Percentiles rank a stretch among this genome's conserved stretches.
phyloP scores from a whole-genome alignment of 495 filamentous ascomycete genomes.

The Clavariopsis aquatica region DNA sequence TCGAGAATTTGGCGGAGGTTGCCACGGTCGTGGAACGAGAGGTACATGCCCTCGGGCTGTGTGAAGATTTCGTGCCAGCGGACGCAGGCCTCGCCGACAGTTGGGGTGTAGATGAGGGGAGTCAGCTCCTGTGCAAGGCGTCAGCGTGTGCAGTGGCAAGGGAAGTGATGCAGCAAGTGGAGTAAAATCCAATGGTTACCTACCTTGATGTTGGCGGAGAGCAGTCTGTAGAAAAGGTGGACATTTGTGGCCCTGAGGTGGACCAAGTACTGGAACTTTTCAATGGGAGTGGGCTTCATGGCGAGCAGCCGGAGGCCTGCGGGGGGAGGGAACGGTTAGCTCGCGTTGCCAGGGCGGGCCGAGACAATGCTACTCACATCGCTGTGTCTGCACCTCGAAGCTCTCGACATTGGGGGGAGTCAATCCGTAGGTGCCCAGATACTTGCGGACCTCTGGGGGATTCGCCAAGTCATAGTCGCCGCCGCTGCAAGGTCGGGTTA shows the following conservation, averaged over 20 bases:
- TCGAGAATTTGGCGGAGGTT: slow-evolving; percentile 78
- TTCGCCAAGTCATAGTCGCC: slow-evolving; percentile 62
- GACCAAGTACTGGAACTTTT: slow-evolving; percentile 94
- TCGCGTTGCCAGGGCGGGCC: background rate
- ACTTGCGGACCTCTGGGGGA: slow-evolving; percentile 64
- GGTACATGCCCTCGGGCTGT: slow-evolving; percentile 89
- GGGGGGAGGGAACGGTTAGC: background rate
- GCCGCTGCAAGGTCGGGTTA: slow-evolving; percentile 33
- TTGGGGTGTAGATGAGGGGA: slow-evolving; percentile 94
- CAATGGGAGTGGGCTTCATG: slow-evolving; percentile 74
- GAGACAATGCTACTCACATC: slow-evolving; percentile 54
- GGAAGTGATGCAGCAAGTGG: too few relatives aligned
- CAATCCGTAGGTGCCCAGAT: slow-evolving; percentile 70
- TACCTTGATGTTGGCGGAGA: slow-evolving; percentile 86
- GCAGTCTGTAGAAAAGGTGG: slow-evolving; percentile 91
- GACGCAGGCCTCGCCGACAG: slow-evolving; percentile 93
- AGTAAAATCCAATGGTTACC: too few relatives aligned
- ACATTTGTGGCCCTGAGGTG: slow-evolving; percentile 83
- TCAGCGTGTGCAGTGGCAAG: slow-evolving; percentile 30
- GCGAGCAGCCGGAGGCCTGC: slow-evolving; percentile 71
- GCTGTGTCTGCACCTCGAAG: slow-evolving; percentile 66
- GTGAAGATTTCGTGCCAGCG: slow-evolving; percentile 96
- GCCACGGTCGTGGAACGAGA: slow-evolving; percentile 85
- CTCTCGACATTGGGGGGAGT: slow-evolving; percentile 70
- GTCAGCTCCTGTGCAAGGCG: slow-evolving; percentile 67